These are phyloP conservation scores for Cladophialophora chaetospira DNA, from an alignment of 2,329 filamentous ascomycete species.

Conservation along the genomic window DNA sequence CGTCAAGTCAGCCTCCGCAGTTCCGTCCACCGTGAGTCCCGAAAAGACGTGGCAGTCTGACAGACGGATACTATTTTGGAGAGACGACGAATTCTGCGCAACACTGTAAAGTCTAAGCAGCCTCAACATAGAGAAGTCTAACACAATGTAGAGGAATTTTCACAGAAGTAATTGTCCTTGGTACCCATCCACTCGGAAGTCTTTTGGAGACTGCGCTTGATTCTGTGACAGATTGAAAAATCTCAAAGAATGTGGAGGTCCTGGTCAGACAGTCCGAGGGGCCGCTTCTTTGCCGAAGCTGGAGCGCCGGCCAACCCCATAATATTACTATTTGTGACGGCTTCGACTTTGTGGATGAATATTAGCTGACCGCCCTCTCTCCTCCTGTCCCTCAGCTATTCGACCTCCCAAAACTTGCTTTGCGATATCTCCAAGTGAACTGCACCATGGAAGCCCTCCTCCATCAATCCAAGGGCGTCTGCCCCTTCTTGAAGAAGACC, in stretches of 20 bases:
- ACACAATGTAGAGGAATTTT: no score
- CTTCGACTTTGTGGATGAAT: not conserved
- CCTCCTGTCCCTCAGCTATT: not conserved
- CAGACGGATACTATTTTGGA: not conserved
- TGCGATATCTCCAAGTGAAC: not conserved
- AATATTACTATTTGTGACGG: not conserved
- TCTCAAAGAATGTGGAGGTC: not conserved
- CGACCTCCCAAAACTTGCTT: not conserved
- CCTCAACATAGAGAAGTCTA: not conserved
- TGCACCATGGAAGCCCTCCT: slow-evolving; percentile 83
- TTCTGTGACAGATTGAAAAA: no score
- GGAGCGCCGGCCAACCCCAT: not conserved
- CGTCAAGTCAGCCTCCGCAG: not conserved
- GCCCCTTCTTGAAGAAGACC: slow-evolving; percentile 94
- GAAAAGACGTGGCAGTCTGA: not conserved
- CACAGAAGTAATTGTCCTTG: no score
- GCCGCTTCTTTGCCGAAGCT: not conserved
- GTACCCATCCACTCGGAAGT: no score
- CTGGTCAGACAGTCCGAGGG: not conserved
- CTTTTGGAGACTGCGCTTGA: no score
- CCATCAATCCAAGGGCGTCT: slow-evolving; percentile 94
- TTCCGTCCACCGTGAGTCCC: not conserved
- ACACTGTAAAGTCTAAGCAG: not conserved
- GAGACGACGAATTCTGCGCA: no score
- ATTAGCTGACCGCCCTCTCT: not conserved